Base-by-base conservation (phyloP, 2,329 filamentous ascomycete species). In the Pleurostoma richardsiae region DNA sequence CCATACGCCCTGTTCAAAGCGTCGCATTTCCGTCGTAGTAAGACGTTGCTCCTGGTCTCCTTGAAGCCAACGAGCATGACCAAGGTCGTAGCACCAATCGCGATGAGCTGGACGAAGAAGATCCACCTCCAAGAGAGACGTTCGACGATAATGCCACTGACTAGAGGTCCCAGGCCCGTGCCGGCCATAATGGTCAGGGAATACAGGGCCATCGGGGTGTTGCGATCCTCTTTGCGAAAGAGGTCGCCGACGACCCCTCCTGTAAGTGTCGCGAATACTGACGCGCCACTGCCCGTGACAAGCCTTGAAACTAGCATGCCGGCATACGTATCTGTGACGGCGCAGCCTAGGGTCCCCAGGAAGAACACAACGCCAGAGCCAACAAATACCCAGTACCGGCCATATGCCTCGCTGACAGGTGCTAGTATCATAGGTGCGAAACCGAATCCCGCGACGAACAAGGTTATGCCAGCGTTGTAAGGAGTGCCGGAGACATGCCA, bases 201-300 rank as follows among this genome's bases (percentile, higher is more conserved):
- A 60, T 86, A 87, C 2, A 86, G 59, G 0, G 82, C 77, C 84
- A 88, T 88, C 0, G 84, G 81, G 0, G 79, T 82, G 49, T 87
- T 87, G 10, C 85, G 72, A 39, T 85, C 74, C 47, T 80, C 63
- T 0, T 80, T 71, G 41, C 80, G 74, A 52, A 84, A 87, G 33
- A 87, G 77, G 47, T 88, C 84, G 42, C 77, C 77, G 4, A 88
- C 77, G 1, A 87, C 81, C 1, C 84, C 84, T 4, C 83, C 84
- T 0, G 86, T 80, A 68, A 63, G 44, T 0, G 57, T 58, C 0
- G 56, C 51, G 31, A 59, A 62, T 11, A 72, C 72, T 48, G 78
- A 82, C 4, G 77, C 81, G 4, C 79, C 79, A 28, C 80, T 76
- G 1, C 85, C 84, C 1, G 76, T 71, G 43, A 86, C 72, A 53